Percentiles rank a stretch among this genome's conserved stretches.
Conservation (phyloP, 768 basidiomycete genomes). For the Pleurotus platypus region DNA sequence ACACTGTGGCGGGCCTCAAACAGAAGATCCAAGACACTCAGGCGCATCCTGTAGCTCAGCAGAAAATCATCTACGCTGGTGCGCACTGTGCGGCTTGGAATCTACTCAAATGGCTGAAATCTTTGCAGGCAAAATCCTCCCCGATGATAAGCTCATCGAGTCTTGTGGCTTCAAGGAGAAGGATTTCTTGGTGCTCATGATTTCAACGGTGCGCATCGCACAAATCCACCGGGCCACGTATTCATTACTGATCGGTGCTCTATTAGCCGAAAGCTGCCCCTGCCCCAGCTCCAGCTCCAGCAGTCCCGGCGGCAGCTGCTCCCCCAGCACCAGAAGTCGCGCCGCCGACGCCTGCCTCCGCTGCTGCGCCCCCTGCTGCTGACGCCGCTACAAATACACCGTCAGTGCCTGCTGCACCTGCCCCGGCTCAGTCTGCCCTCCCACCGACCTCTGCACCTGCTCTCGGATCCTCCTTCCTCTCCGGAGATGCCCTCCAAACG, state of each 20-base stretch:
- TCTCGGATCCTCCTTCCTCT: constrained; percentile 65
- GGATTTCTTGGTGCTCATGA: constrained; percentile 99
- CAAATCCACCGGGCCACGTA: constrained; percentile 1
- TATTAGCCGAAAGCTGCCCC: constrained; percentile 57
- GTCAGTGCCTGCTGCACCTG: constrained; percentile 25
- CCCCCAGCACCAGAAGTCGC: constrained; percentile 13
- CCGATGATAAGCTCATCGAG: constrained; percentile 84
- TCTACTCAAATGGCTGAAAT: not conserved
- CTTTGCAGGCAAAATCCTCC: constrained; percentile 79
- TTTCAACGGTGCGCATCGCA: constrained; percentile 70
- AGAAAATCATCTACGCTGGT: constrained; percentile 98
- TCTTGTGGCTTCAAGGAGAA: constrained; percentile 95
- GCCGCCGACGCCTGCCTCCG: constrained; percentile 26
- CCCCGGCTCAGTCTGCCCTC: constrained; percentile 30
- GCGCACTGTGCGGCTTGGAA: constrained; percentile 12
- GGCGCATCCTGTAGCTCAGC: constrained; percentile 65
- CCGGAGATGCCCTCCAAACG: constrained; percentile 70
- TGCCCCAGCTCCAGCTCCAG: constrained; percentile 21
- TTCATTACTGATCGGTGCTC: not conserved
- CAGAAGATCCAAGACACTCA: constrained; percentile 76
- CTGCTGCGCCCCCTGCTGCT: constrained; percentile 12
- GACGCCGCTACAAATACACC: constrained; percentile 28
- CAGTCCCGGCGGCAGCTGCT: constrained; percentile 27
- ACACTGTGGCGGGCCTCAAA: constrained; percentile 80
- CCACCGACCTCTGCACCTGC: constrained; percentile 27